Base-by-base conservation (phyloP, 176 grass and related monocot species). In the Carex pumila region DNA sequence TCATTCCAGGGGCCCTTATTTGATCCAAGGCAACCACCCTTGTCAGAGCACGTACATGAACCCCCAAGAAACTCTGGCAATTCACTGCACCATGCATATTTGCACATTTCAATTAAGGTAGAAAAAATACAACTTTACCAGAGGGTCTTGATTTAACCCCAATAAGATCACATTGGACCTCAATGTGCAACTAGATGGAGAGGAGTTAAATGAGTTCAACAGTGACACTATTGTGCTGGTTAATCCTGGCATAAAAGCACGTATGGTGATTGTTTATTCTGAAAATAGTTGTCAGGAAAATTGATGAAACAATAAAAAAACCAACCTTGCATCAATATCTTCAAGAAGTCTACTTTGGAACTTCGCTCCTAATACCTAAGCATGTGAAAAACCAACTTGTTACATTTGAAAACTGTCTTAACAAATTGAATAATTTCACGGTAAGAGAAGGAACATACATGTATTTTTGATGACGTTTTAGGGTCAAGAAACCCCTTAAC, bases 1-100 rank as follows among this genome's bases (percentile, higher is more conserved):
- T 99, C 97, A 74, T 92, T 99, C 96, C 97, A 99, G 34, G 97
- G 93, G 59, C 97, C 97, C 91, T 95, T 95, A 66, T 96, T 99
- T 12, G 97, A 99, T 70, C 83, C 85, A 50, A 99, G 87, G 61
- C 97, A 99, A 56, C 97, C 97, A 25, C 88, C 88, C 1, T 93
- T 82, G 85, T 93, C 89, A 87, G 87, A 88, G 69, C 97, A 99
- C 5, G 85, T 82, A 68, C 97, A 99, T n/a, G 79, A 90, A 57
- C 97, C 97, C 84, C 91, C 97, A 65, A 99, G 81, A 79, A 85
- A 91, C 12, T 96, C 93, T 68, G 97, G 91, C 79, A 99, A 87
- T 95, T 99, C 91, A 86, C 97, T 99, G 91, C 61, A 85, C 65
- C 58, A 84, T 79, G 61, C 55, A 86, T 80, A 76, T 34, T 88